phyloP scores from a whole-genome alignment of 306 rosid genomes.

The Cercis canadensis region DNA sequence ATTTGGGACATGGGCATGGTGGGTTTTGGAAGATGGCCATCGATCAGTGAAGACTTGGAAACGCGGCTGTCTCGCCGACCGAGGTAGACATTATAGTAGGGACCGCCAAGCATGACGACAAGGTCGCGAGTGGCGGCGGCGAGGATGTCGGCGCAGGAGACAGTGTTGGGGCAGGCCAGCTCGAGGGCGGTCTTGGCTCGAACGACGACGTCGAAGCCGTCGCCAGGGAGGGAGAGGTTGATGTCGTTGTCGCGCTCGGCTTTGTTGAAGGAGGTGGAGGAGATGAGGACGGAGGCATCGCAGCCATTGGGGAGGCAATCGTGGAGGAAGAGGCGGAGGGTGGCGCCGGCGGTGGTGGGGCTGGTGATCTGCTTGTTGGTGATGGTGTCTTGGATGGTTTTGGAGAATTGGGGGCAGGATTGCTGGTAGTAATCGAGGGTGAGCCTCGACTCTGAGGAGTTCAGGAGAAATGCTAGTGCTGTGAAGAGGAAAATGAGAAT shows the following conservation, averaged over 20 bases:
- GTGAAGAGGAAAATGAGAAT: not conserved
- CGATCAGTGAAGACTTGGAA: slow-evolving; percentile 54
- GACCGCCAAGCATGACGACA: slow-evolving; percentile 64
- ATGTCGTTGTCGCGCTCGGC: slow-evolving; percentile 68
- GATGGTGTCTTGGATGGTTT: slow-evolving; percentile 49
- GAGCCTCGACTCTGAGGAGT: slow-evolving; percentile 39
- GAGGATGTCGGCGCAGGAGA: slow-evolving; percentile 72
- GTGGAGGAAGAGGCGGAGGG: slow-evolving; percentile 73
- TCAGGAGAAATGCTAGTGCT: not conserved
- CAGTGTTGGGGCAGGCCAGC: slow-evolving; percentile 60
- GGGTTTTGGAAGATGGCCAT: slow-evolving; percentile 61
- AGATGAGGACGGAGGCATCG: slow-evolving; percentile 67
- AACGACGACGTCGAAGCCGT: slow-evolving; percentile 65
- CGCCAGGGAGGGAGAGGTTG: slow-evolving; percentile 70
- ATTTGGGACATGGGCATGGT: slow-evolving; percentile 61
- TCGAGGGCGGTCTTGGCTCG: slow-evolving; percentile 69
- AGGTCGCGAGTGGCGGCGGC: slow-evolving; percentile 57
- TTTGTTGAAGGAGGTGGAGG: slow-evolving; percentile 57
- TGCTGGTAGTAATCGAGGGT: slow-evolving; percentile 52
- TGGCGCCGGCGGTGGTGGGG: slow-evolving; percentile 63
- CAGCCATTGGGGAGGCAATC: slow-evolving; percentile 72
- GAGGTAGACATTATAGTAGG: slow-evolving; percentile 46
- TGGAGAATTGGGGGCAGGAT: slow-evolving; percentile 56
- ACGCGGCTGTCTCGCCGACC: slow-evolving; percentile 58
- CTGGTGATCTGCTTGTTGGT: slow-evolving; percentile 53